These are phyloP conservation scores for Blastobotrys parvus DNA, from an alignment of 805 yeast genomes.

Conservation along the genomic window DNA sequence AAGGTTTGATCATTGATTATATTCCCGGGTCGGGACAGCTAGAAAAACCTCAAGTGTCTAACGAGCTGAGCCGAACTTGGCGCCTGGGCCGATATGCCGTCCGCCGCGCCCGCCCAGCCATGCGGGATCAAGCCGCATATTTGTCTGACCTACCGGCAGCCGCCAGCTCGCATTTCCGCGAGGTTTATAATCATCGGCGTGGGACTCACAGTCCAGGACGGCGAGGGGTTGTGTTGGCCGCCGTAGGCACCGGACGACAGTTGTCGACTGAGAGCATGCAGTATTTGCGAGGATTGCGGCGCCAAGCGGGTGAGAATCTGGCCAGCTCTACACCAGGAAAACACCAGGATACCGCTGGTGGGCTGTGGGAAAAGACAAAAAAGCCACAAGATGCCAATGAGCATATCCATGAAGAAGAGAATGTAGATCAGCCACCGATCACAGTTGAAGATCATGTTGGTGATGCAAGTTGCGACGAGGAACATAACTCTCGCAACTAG, in stretches of 20 bases:
- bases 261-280: neutral
- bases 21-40: constrained; percentile 38
- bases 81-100: constrained; percentile 35
- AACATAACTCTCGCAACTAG: no score
- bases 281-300: no score
- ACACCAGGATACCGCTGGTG: no score
- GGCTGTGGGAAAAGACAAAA: no score
- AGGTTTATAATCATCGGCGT: neutral
- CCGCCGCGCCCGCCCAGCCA: constrained; percentile 1
- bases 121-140: neutral
- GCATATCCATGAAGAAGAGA: no score
- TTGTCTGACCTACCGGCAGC: constrained; percentile 1
- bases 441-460: no score
- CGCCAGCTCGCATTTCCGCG: neutral
- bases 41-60: constrained; percentile 37
- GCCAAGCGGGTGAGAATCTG: no score
- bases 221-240: neutral
- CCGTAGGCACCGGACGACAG: neutral
- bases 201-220: neutral
- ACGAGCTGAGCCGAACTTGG: constrained; percentile 49
- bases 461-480: no score
- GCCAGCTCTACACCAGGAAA: no score
- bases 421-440: no score
- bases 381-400: no score
- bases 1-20: constrained; percentile 34